phyloP scores from a whole-genome alignment of 2,329 filamentous ascomycete genomes.

The Phaeomoniella chlamydospora region DNA sequence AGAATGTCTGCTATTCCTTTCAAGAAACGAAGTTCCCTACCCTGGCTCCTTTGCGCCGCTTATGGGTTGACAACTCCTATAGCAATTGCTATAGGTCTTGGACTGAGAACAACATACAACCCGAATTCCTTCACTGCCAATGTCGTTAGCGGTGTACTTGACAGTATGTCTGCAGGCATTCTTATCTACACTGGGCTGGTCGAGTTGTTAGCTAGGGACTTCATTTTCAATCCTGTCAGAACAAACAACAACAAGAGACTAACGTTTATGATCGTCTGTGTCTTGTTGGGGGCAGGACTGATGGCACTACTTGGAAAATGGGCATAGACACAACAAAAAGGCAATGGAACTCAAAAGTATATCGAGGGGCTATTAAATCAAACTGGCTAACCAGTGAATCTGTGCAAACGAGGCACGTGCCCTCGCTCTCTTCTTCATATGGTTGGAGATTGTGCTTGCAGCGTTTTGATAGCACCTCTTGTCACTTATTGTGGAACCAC shows the following conservation, averaged over 20 bases:
- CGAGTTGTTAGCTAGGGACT: conserved; percentile 34
- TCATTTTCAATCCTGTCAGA: conserved; percentile 32
- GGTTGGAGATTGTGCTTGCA: too few species aligned
- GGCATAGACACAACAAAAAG: too few species aligned
- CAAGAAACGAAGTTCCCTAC: conserved; percentile 27
- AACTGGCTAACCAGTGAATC: too few species aligned
- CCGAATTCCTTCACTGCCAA: conserved; percentile 25
- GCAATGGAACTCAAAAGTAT: too few species aligned
- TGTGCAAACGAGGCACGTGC: too few species aligned
- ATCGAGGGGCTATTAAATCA: too few species aligned
- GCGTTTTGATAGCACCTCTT: too few species aligned
- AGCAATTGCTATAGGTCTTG: conserved; percentile 34
- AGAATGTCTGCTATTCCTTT: conserved; percentile 44
- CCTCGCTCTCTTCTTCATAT: too few species aligned
- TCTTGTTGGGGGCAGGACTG: conserved; percentile 22
- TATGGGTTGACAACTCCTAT: conserved; percentile 40
- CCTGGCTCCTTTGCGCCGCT: conserved; percentile 32
- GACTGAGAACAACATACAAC: conserved; percentile 28
- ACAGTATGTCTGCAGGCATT: conserved; percentile 33
- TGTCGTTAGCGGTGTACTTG: conserved; percentile 30
- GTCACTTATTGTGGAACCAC: too few species aligned
- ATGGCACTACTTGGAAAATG: conserved; percentile 39
- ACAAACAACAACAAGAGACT: conserved; percentile 23
- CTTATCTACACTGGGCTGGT: conserved; percentile 36
- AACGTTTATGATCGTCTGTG: conserved; percentile 26